A percentile compares a stretch with the other conserved stretches of the same genome.
These are phyloP conservation scores for Anthostomella pinea DNA, from an alignment of 2,329 filamentous ascomycete genomes.

Conservation along the genomic window DNA sequence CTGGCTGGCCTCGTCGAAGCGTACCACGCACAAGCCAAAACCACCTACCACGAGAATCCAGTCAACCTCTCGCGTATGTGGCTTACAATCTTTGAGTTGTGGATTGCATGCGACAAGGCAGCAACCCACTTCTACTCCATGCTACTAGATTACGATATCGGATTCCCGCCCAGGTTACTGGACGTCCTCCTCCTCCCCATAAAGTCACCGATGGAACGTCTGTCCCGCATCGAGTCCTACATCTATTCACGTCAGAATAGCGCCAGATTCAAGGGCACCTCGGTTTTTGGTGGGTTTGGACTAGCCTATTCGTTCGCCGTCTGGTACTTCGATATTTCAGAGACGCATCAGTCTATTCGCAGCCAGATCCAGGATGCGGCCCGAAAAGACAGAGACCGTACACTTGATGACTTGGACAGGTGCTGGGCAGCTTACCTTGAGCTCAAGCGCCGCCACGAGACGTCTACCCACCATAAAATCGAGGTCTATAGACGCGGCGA, in stretches of 20 bases:
- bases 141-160: constrained; percentile 1
- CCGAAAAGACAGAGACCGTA: not conserved
- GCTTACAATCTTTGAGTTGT: not conserved
- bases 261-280: not conserved
- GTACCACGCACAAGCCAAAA: not conserved
- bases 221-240: constrained; percentile 1
- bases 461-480: too few species aligned
- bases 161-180: not conserved
- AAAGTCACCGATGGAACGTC: not conserved
- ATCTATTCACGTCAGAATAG: not conserved
- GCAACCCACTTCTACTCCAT: not conserved
- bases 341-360: constrained; percentile 1
- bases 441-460: too few species aligned
- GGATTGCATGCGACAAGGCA: not conserved
- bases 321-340: constrained; percentile 1
- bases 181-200: not conserved
- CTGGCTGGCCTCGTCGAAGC: not conserved
- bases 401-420: too few species aligned
- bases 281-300: constrained; percentile 2
- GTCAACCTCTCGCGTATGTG: not conserved
- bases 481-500: too few species aligned
- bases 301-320: constrained; percentile 3
- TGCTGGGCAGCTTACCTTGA: too few species aligned
- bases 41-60: not conserved
- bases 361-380: not conserved